Conservation (phyloP, 768 basidiomycete species). For the Podaxis sp. region DNA sequence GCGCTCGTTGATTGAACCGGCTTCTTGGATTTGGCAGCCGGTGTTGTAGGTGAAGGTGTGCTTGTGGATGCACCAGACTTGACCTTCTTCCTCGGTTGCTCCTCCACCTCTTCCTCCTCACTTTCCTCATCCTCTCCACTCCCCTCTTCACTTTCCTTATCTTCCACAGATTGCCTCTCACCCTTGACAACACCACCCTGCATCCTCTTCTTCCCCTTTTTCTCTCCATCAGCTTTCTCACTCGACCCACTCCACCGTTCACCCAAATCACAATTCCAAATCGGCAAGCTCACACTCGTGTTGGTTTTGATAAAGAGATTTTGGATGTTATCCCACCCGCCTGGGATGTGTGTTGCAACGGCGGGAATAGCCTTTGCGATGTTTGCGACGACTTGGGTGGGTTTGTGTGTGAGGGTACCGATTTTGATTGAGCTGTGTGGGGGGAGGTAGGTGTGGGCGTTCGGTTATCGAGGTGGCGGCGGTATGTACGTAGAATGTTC, state of each 20-base stretch:
- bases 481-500: too few species aligned
- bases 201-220: slow-evolving; percentile 27
- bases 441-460: too few species aligned
- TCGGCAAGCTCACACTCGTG: slow-evolving; percentile 79
- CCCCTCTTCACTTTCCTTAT: slow-evolving; percentile 20
- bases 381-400: slow-evolving; percentile 77
- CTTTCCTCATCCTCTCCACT: slow-evolving; percentile 18
- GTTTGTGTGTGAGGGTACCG: slow-evolving; percentile 68
- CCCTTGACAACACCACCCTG: background rate
- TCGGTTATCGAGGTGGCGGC: background rate
- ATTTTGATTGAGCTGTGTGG: slow-evolving; percentile 79
- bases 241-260: slow-evolving; percentile 60
- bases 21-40: slow-evolving; percentile 23
- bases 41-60: slow-evolving; percentile 16
- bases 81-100: slow-evolving; percentile 38
- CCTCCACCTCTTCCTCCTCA: slow-evolving; percentile 30
- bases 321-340: slow-evolving; percentile 90
- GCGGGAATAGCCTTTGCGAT: slow-evolving; percentile 76
- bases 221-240: slow-evolving; percentile 22
- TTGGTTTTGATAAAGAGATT: slow-evolving; percentile 89
- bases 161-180: slow-evolving; percentile 5
- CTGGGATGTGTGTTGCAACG: slow-evolving; percentile 67
- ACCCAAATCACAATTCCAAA: slow-evolving; percentile 84
- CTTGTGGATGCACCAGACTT: slow-evolving; percentile 42
- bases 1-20: slow-evolving; percentile 9